Evolutionary conservation across 768 basidiomycete species (phyloP), one percentile per base, ranked within the genome.

Genomic region (Agrocybe chaxingu): DNA sequence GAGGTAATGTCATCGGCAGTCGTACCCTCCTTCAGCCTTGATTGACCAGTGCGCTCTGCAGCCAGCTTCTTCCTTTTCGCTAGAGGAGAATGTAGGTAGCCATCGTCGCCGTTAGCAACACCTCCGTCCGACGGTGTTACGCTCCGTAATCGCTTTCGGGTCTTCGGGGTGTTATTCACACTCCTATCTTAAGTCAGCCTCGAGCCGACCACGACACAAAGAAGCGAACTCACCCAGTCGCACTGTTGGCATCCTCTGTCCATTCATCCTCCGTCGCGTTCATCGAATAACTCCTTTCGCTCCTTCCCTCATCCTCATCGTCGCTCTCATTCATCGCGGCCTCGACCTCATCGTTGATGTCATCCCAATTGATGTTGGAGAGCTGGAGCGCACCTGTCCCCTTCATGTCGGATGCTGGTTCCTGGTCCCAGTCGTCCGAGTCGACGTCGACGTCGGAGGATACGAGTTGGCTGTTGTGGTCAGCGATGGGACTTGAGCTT

Each of bases 331-430:
- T 85, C 81, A 94, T 82, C 35, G 89, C 86, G 38, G 85, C 92
- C 54, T 92, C 90, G 33, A 94, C 85, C 62, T 95, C 94, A 52
- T 87, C 81, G 62, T 90, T 89, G 57, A 91, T 85, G 57, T 84
- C 85, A 57, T 84, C 81, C 87, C 91, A 92, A 63, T 92, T 78
- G 49, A 91, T 83, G 41, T 81, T 81, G 51, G 69, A 75, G 50
- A 85, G 71, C 62, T 79, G 79, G 42, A 86, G 66, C 31, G 62
- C 55, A 46, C 59, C 56, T 45, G 66, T 54, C 48, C 47, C 62
- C 58, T 50, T 68, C 58, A 24, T 62, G 69, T 11, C 67, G 42
- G 68, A 66, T 8, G 57, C 50, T 10, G 65, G 61, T 31, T 69
- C 68, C 49, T 69, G 72, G 52, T 85, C 84, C 82, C 82, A 85